These are phyloP conservation scores for Draba incana DNA, from an alignment of 345 rosid genomes.

Conservation along the genomic window DNA sequence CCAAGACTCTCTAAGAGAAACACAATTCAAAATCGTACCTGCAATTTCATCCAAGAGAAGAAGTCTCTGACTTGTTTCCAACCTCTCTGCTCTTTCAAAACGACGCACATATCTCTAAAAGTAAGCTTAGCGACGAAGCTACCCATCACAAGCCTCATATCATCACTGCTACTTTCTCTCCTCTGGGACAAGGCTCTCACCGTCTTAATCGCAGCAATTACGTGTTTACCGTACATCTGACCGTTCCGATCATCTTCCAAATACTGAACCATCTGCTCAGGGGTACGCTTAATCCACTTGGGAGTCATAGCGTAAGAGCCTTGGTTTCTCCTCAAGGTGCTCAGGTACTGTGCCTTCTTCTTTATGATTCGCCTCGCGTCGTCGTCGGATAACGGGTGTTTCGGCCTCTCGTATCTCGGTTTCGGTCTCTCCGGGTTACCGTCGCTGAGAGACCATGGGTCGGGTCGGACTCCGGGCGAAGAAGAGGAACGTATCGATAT, in stretches of 20 bases:
- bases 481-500: slow-evolving; percentile 40
- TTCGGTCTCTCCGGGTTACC: slow-evolving; percentile 66
- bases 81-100: slow-evolving; percentile 78
- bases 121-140: slow-evolving; percentile 78
- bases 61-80: slow-evolving; percentile 86
- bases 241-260: slow-evolving; percentile 77
- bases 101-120: slow-evolving; percentile 91
- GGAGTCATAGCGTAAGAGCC: slow-evolving; percentile 76
- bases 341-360: slow-evolving; percentile 67
- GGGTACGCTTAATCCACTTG: slow-evolving; percentile 82
- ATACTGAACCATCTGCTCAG: slow-evolving; percentile 90
- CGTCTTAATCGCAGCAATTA: slow-evolving; percentile 77
- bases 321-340: slow-evolving; percentile 73
- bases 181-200: slow-evolving; percentile 60
- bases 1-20: not conserved
- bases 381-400: slow-evolving; percentile 75
- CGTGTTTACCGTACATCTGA: slow-evolving; percentile 79
- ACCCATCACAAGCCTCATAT: slow-evolving; percentile 72
- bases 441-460: slow-evolving; percentile 88
- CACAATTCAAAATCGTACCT: slow-evolving; percentile 45
- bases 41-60: slow-evolving; percentile 94
- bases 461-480: slow-evolving; percentile 55
- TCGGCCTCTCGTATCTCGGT: slow-evolving; percentile 64
- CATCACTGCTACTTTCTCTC: slow-evolving; percentile 47
- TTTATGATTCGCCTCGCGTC: slow-evolving; percentile 84